These are phyloP conservation scores for Tolypocladium pustulatum DNA, from an alignment of 2,329 filamentous ascomycete genomes.

Conservation along the genomic window DNA sequence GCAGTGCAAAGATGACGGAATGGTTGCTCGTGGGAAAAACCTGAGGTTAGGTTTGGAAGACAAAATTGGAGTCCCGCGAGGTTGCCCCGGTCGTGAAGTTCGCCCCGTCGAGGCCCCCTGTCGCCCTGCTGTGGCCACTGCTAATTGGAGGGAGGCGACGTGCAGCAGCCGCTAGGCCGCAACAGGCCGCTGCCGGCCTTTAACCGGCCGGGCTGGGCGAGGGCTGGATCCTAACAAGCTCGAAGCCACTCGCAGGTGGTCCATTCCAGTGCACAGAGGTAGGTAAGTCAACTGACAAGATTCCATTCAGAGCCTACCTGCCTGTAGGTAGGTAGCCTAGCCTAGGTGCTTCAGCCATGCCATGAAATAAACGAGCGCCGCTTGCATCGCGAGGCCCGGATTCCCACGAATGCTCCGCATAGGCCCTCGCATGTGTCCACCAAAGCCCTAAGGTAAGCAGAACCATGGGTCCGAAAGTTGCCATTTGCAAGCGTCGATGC, in stretches of 20 bases:
- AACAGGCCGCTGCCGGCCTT: constrained; percentile 14
- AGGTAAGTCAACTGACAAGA: too few species aligned
- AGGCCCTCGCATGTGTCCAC: not conserved
- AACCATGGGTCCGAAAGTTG: not conserved
- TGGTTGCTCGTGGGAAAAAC: constrained; percentile 16
- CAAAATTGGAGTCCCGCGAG: constrained; percentile 19
- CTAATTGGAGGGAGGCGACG: constrained; percentile 1
- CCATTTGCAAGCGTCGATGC: not conserved
- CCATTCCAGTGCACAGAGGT: too few species aligned
- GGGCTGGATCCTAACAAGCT: constrained; percentile 23
- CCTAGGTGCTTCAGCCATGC: too few species aligned
- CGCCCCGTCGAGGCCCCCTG: not conserved
- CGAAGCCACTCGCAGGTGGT: not conserved
- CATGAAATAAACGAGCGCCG: not conserved
- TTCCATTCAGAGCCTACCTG: too few species aligned
- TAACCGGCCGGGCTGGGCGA: constrained; percentile 17
- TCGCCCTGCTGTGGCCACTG: constrained; percentile 1
- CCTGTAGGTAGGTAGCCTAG: too few species aligned
- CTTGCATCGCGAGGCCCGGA: not conserved
- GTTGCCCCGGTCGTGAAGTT: constrained; percentile 7
- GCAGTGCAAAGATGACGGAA: constrained; percentile 7
- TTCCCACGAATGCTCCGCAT: not conserved
- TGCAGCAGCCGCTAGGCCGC: constrained; percentile 7
- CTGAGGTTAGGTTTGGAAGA: constrained; percentile 20
- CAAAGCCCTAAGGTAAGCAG: not conserved